Base-by-base conservation (phyloP, 768 basidiomycete genomes). In the Chiua virens region DNA sequence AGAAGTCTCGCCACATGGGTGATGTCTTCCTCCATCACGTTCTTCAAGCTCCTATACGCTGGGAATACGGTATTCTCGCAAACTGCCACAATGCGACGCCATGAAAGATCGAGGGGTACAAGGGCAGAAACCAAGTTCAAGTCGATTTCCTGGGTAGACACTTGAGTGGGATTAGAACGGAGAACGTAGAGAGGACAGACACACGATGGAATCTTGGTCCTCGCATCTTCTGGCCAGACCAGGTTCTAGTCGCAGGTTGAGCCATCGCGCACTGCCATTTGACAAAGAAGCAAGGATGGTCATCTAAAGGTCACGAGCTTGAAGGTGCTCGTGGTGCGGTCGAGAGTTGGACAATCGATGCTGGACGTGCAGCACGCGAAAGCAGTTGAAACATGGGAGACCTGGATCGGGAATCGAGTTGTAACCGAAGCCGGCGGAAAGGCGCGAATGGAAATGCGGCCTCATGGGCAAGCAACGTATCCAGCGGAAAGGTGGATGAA, bases 1-100 rank as follows among this genome's bases (percentile, higher is more conserved):
- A 79, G 64, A 10, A 80, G 49, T 49, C 68, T 69, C 13, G 74
- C 67, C n/a, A 79, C 69, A 50, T 66, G 66, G 34, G 77, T 68
- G 17, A 79, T 50, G 45, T 80, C 78, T 34, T 72, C 55, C 44
- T 60, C 56, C 5, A 80, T 30, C 30, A 30, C 10, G 30, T 7
- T 14, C 10, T 30, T 30, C 30, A 11, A 14, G 42, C 60, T 62
- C 30, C 53, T 60, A 60, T 67, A 79, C 20, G 72, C 55, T 9
- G 75, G 73, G 8, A 56, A 45, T 30, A 74, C 52, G 27, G 65
- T 59, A 32, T 60, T 61, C 22, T 59, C 60, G 55, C 65, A 76
- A 20, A 69, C 54, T 22, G 54, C 54, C 17, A 64, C 60, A 3
- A 72, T 53, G 17, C 55, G 58, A 22, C 63, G 57, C 67, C 71